Evolutionary conservation across 768 basidiomycete species (phyloP), one percentile per base, ranked within the genome.

Genomic region (Polyporus arcularius): DNA sequence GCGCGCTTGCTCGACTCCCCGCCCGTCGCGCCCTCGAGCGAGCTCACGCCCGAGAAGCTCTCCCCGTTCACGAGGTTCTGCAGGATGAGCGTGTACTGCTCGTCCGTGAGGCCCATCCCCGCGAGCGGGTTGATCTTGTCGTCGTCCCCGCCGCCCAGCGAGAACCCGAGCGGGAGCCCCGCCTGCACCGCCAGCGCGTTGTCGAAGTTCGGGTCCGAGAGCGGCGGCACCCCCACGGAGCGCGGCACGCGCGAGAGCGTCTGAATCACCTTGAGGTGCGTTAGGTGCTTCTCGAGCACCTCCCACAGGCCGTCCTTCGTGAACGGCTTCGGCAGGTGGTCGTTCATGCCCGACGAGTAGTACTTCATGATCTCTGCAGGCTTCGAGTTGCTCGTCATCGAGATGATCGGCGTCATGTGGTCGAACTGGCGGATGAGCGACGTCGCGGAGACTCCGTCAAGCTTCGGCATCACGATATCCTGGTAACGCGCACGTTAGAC

Each of bases 401-500:
- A 96, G 65, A 98, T 97, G 72, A 98, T 98, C 4, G 96, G 96
- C 43, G 96, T 97, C 78, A 88, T 89, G 59, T 87, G 86, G 76
- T 98, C 95, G 71, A 98, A 98, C 76, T 95, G 92, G 16, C 96
- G 83, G 66, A 98, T 97, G 67, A 98, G 74, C 58, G 88, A 93
- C 40, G 96, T 98, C 10, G 96, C 96, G 3, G 89, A 88, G 30
- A 95, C 86, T 31, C 94, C 94, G 63, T 94, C 88, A 67, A 92
- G 77, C 71, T 90, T 89, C 2, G 90, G 88, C 90, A 98, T 96
- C 60, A 97, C 92, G 62, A 98, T 97, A 68, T 98, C 96, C 93
- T 94, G 65, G 12, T 21, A 58, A 6, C 38, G 26, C 48, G 43
- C 35, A 45, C 40, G 52, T 16, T n/a, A 18, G 28, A 26, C n/a